phyloP scores from a whole-genome alignment of 805 yeast species.

The Suhomyces sp. region DNA sequence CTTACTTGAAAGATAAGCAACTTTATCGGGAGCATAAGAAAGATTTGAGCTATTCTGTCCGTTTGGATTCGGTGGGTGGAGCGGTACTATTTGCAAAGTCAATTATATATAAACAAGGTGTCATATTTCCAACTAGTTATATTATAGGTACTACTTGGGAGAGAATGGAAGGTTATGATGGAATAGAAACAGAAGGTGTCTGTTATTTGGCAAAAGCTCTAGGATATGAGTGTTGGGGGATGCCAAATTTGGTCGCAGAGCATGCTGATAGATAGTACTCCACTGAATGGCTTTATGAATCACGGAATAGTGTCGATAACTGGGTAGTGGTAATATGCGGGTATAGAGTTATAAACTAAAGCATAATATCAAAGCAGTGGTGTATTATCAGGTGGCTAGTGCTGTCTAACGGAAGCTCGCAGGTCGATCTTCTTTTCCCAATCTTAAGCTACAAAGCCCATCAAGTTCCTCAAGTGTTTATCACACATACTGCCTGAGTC shows the following conservation, averaged over 20 bases:
- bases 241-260: conserved; percentile 46
- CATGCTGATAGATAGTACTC: conserved; percentile 33
- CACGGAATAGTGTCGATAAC: no score
- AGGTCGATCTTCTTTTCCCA: no score
- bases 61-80: conserved; percentile 53
- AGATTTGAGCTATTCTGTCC: conserved; percentile 16
- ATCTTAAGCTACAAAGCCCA: background rate
- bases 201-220: conserved; percentile 47
- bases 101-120: conserved; percentile 45
- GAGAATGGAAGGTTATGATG: conserved; percentile 50
- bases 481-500: no score
- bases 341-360: no score
- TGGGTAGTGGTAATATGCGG: no score
- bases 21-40: conserved; percentile 6
- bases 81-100: conserved; percentile 47
- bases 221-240: conserved; percentile 50
- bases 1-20: conserved; percentile 14
- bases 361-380: no score
- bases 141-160: conserved; percentile 49
- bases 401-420: no score
- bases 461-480: no score
- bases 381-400: no score
- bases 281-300: no score
- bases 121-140: conserved; percentile 45
- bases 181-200: conserved; percentile 54